Conservation (phyloP, 2,329 filamentous ascomycete genomes). For the Chaetomiaceae sp. region DNA sequence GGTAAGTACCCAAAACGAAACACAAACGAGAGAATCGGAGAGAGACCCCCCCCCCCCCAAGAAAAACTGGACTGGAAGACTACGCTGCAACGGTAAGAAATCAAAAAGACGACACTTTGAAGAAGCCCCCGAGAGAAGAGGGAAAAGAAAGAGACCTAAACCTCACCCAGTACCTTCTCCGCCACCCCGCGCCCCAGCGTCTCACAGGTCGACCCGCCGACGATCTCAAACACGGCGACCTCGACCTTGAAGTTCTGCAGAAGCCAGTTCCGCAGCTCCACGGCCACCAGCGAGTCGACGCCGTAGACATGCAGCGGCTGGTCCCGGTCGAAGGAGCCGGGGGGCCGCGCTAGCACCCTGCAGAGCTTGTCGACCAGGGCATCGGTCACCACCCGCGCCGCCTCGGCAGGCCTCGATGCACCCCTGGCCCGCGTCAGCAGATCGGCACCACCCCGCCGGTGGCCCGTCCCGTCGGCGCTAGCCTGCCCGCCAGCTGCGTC, state of each 20-base stretch:
- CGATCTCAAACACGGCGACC: background rate
- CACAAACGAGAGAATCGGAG: no score
- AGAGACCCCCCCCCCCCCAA: no score
- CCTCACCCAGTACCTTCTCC: background rate
- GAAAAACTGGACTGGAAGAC: no score
- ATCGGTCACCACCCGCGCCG: background rate
- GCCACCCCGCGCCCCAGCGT: background rate
- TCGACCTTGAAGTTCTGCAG: background rate
- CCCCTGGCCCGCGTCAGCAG: background rate
- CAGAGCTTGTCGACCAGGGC: background rate
- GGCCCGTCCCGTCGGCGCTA: background rate
- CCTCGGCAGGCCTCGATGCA: background rate
- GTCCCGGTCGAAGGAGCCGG: background rate
- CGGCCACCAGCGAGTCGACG: background rate
- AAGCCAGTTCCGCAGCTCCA: constrained; percentile 4
- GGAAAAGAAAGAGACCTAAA: background rate
- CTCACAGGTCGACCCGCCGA: background rate
- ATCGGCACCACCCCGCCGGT: background rate
- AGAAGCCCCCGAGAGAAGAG: no score
- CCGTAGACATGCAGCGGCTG: background rate
- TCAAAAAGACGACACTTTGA: no score
- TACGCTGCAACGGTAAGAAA: no score
- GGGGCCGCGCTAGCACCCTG: background rate
- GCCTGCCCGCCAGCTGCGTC: background rate
- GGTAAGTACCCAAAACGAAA: no score